A percentile compares a stretch with the other conserved stretches of the same genome.
These are phyloP conservation scores for Botrytis fabae DNA, from an alignment of 2,329 filamentous ascomycete genomes.

Conservation along the genomic window DNA sequence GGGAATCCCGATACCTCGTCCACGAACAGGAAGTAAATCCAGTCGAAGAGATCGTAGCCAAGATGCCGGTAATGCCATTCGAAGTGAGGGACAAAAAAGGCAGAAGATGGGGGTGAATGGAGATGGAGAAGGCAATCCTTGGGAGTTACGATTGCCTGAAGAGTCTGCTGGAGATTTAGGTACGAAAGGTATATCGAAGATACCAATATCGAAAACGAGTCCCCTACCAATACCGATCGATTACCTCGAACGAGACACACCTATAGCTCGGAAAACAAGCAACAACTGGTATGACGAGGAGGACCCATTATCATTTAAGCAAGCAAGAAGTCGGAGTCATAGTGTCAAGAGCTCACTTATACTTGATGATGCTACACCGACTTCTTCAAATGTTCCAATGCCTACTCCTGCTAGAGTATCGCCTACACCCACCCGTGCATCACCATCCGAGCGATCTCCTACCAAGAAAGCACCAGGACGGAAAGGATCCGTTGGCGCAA, in stretches of 20 bases:
- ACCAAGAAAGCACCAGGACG: constrained; percentile 48
- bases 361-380: constrained; percentile 53
- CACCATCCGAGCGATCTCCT: constrained; percentile 51
- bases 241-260: constrained; percentile 72
- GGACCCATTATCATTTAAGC: constrained; percentile 58
- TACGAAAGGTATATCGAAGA: constrained; percentile 70
- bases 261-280: constrained; percentile 61
- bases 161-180: constrained; percentile 68
- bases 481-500: constrained; percentile 30
- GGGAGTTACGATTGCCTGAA: constrained; percentile 75
- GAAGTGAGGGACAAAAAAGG: constrained; percentile 46
- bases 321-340: constrained; percentile 68
- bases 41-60: constrained; percentile 45
- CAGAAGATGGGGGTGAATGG: constrained; percentile 44
- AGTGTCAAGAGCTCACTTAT: constrained; percentile 53
- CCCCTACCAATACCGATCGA: constrained; percentile 72
- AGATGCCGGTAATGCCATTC: constrained; percentile 37
- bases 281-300: constrained; percentile 56
- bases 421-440: constrained; percentile 41
- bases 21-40: constrained; percentile 53
- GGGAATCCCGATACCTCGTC: constrained; percentile 62
- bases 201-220: constrained; percentile 81
- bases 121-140: constrained; percentile 51
- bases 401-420: constrained; percentile 40
- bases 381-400: constrained; percentile 23